Base-by-base conservation (phyloP, 306 rosid genomes). In the Corylus avellana region DNA sequence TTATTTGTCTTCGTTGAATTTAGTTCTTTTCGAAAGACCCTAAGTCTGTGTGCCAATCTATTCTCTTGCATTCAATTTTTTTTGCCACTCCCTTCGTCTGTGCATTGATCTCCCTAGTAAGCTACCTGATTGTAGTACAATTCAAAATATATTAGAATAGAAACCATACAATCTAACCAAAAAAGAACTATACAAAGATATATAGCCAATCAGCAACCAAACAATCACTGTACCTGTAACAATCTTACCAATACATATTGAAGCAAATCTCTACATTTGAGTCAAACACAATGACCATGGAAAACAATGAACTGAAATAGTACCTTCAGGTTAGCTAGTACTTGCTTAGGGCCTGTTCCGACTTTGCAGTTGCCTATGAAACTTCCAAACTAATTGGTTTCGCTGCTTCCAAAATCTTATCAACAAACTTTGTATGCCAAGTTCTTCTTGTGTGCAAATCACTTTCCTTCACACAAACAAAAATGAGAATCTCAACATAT, bases 341-440 rank as follows among this genome's bases (percentile, higher is more conserved):
- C 79, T 80, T 37, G 86, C 90, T 66, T 58, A 76, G 56, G 22
- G 74, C 76, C 42, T 75, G 89, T 27, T 84, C 82, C 1, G 83
- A 70, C 2, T 69, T 80, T 12, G 76, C 77, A 77, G 73, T 84
- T 8, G 54, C 84, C 90, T 88, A 90, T 13, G 93, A 91, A 62
- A 75, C 91, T 89, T 93, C 98, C 86, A 95, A 87, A 86, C 88
- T 93, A 35, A 95, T 88, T 2, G 96, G 97, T 64, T 93, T 92
- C 5, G 83, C 83, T 12, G 88, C 86, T 93, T 22, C 99, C 5
- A 87, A 83, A 74, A 97, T 93, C 91, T 88, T 91, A 63, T 95
- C 98, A 79, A 64, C 71, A 81, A 93, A 93, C 12, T 91, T 91
- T 27, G 96, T 91, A 22, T 22, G 25, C 25, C 25, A 22, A 0